Evolutionary conservation across 2,329 filamentous ascomycete genomes (phyloP).

Genomic region (Leptographium radiaticola): DNA sequence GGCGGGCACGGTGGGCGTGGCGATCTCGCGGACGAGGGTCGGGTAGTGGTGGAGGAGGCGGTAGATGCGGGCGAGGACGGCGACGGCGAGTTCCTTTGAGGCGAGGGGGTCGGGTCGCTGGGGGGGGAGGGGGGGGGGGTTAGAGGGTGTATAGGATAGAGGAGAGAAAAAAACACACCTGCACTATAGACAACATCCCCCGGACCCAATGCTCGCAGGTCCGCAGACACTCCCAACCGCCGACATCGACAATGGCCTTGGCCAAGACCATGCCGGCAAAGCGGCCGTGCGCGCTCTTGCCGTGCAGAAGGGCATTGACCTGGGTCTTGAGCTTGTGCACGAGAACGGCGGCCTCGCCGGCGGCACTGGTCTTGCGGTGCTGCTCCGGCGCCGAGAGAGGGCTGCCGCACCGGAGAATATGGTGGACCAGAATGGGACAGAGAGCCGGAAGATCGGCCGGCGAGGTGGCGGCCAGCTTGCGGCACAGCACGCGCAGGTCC

Average conservation of each 20-base stretch:
- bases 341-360: conserved; percentile 52
- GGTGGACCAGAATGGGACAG: conserved; percentile 53
- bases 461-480: conserved; percentile 57
- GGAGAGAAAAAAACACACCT: conserved; percentile 30
- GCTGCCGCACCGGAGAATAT: conserved; percentile 42
- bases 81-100: conserved; percentile 63
- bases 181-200: conserved; percentile 60
- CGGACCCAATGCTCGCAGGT: conserved; percentile 63
- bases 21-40: conserved; percentile 75
- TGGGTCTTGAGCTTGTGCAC: conserved; percentile 74
- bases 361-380: conserved; percentile 44
- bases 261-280: conserved; percentile 67
- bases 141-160: neutral
- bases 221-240: conserved; percentile 70
- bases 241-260: conserved; percentile 70
- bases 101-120: conserved; percentile 66
- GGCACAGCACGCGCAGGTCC: conserved; percentile 52
- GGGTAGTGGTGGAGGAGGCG: conserved; percentile 69
- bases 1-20: conserved; percentile 63
- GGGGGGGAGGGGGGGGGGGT: neutral
- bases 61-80: conserved; percentile 74
- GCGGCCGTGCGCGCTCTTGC: conserved; percentile 58
- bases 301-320: conserved; percentile 64
- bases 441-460: conserved; percentile 61
- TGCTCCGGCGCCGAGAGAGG: conserved; percentile 49